phyloP scores from a whole-genome alignment of 495 filamentous ascomycete genomes.

The Letharia columbiana region DNA sequence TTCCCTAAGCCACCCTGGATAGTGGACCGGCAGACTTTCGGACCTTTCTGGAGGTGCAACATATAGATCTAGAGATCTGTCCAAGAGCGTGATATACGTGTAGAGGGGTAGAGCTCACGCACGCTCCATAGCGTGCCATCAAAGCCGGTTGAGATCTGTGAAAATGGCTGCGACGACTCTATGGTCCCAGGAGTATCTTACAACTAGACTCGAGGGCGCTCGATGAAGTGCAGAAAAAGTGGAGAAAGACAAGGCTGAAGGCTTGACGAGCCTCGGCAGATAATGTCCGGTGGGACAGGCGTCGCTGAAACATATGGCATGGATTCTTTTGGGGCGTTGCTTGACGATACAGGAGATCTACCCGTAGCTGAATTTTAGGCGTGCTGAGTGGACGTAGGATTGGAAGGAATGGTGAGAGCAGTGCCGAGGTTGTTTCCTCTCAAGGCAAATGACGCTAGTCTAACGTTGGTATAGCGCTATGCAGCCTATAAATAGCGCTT shows the following conservation, averaged over 20 bases:
- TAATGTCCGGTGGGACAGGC: background rate
- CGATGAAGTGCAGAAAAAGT: background rate
- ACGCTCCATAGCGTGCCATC: background rate
- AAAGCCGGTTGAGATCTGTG: background rate
- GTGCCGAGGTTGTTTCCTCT: background rate
- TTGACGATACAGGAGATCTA: background rate
- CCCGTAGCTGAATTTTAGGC: background rate
- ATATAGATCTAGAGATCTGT: no score
- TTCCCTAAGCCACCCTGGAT: no score
- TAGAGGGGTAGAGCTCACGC: background rate
- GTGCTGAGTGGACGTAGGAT: background rate
- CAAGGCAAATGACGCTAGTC: background rate
- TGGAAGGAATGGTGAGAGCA: background rate
- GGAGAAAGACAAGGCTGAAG: background rate
- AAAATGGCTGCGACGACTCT: background rate
- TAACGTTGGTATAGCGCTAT: background rate
- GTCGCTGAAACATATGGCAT: background rate
- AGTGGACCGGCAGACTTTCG: no score
- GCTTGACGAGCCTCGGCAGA: background rate
- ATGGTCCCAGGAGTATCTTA: background rate
- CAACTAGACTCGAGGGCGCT: background rate
- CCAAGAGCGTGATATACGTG: no score
- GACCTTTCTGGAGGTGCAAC: no score
- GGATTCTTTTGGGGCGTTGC: background rate
- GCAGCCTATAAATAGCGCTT: background rate